Evolutionary conservation across 2,329 filamentous ascomycete species (phyloP), one percentile per base, ranked within the genome.

Genomic region (Colletotrichum orbiculare): DNA sequence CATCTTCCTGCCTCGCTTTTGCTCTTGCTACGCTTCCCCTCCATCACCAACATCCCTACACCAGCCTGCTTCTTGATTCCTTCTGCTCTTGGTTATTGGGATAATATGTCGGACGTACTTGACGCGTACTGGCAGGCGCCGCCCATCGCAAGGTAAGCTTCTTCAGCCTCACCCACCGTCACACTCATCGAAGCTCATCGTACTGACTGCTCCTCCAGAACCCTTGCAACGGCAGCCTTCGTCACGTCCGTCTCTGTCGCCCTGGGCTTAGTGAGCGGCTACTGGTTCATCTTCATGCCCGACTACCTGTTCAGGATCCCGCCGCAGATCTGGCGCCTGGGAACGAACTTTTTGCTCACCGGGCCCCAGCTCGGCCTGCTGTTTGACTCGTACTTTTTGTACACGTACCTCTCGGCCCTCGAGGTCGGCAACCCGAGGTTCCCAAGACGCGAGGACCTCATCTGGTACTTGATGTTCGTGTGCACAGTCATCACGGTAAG

Each of bases 391-490:
- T 94, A 92, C 78, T 89, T 83, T 57, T 71, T 96, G 69, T 97
- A 90, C 81, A 89, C 86, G 68, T 96, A 96, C 79, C 81, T 91
- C 71, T 91, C 87, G 74, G 86, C 89, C 69, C 81, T 97, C 54
- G 94, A 97, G 81, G 85, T 79, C 46, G 84, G 85, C 69, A 91
- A 91, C 67, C 79, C 89, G 57, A 88, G 92, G 65, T 95, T 97
- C 76, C 79, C 83, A 46, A 84, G 86, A 70, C 91, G 91, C 63
- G 94, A 93, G 74, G 91, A 96, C 75, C 87, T 96, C 71, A 83
- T 96, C 68, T 89, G 89, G 80, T 97, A 96, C 75, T 80, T 96
- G 71, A 78, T 89, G 64, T 96, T 96, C 75, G 85, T 94, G 71
- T 83, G 86, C 70, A 79, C 80, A 55, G 79, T 90, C 73, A 95